Evolutionary conservation across 345 rosid species (phyloP).

Genomic region (Mercurialis annua): DNA sequence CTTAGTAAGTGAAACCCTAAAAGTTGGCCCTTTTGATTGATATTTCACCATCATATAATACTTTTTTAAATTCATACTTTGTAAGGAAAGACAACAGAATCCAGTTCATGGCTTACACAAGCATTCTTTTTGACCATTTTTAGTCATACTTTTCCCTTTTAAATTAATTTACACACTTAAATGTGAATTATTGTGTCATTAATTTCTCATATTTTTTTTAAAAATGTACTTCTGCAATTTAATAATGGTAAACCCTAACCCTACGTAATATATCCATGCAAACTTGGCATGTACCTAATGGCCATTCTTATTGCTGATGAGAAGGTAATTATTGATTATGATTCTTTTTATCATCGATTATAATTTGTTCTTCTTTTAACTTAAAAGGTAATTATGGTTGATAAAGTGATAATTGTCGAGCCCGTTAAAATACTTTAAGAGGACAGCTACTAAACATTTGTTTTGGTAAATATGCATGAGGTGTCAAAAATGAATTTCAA

Average conservation of each 20-base stretch:
- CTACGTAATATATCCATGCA: constrained; percentile 39
- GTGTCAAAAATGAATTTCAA: no score
- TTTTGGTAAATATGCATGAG: no score
- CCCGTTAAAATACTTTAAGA: constrained; percentile 11
- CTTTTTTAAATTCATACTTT: constrained; percentile 24
- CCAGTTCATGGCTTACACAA: constrained; percentile 56
- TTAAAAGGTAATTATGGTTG: not conserved
- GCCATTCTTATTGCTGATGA: constrained; percentile 8
- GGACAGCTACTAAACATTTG: not conserved
- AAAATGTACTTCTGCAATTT: no score
- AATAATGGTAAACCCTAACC: constrained; percentile 5
- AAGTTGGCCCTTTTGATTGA: constrained; percentile 40
- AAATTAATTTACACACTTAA: constrained; percentile 11
- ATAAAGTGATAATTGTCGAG: constrained; percentile 16
- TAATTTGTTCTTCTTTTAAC: no score
- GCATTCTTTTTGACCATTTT: constrained; percentile 52
- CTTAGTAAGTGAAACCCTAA: constrained; percentile 38
- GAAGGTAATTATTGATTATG: constrained; percentile 3
- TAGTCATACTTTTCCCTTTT: constrained; percentile 46
- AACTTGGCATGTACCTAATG: constrained; percentile 32
- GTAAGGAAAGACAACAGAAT: constrained; percentile 41
- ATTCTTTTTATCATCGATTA: no score
- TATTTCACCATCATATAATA: constrained; percentile 22
- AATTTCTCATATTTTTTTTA: not conserved
- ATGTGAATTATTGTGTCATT: not conserved